Conservation (phyloP, 768 basidiomycete species). For the Suillus hirtellus region DNA sequence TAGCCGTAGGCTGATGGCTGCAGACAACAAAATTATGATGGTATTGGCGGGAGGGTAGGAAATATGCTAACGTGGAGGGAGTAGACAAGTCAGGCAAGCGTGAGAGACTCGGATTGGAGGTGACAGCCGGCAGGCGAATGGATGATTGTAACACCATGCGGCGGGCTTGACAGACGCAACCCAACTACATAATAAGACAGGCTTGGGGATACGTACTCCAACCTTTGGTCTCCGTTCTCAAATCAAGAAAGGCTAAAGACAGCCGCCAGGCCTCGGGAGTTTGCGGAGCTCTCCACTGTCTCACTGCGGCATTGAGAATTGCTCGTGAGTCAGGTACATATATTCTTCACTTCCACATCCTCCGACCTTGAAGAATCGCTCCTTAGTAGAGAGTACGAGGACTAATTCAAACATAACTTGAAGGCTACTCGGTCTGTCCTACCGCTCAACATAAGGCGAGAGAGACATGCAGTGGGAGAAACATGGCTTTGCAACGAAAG, state of each 20-base stretch:
- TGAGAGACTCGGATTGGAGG: too few species aligned
- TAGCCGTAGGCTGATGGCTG: neutral
- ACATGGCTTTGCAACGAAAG: neutral
- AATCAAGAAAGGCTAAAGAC: too few species aligned
- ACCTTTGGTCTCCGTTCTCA: too few species aligned
- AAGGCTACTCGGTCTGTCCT: neutral
- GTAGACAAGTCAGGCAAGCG: neutral
- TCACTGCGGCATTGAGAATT: neutral
- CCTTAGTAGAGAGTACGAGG: neutral
- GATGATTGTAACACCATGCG: neutral
- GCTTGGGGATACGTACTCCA: too few species aligned
- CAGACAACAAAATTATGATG: neutral
- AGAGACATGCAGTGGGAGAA: conserved; percentile 2
- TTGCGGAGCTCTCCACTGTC: neutral
- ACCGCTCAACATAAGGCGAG: neutral
- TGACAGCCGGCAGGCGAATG: neutral
- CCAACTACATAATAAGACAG: too few species aligned
- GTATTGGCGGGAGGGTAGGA: too few species aligned
- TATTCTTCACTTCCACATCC: neutral
- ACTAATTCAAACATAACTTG: neutral
- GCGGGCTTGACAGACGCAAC: neutral
- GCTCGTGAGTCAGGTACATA: neutral
- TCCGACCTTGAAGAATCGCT: neutral
- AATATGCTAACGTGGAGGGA: neutral
- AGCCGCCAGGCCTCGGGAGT: neutral